Evolutionary conservation across 441 rosid genomes (phyloP).

Genomic region (Adansonia madagascariensis): DNA sequence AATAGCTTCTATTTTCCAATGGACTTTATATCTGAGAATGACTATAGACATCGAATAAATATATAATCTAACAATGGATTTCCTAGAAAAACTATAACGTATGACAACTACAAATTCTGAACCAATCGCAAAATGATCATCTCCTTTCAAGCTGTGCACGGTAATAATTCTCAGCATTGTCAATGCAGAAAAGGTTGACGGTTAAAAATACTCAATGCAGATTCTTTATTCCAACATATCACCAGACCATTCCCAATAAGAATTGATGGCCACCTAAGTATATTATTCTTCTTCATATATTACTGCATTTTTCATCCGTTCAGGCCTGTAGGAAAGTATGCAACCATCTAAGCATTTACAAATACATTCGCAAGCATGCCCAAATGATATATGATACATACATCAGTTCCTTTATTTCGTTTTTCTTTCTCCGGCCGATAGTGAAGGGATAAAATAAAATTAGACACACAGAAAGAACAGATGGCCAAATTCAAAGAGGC

Average conservation of each 20-base stretch:
- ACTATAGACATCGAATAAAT: neutral
- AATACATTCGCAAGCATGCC: neutral
- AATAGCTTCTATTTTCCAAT: neutral
- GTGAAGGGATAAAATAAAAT: neutral
- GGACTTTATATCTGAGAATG: neutral
- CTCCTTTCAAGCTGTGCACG: neutral
- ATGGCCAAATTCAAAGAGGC: neutral
- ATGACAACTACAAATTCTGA: neutral
- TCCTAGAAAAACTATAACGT: neutral
- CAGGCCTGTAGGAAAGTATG: neutral
- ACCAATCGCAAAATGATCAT: neutral
- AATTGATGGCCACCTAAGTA: too few relatives aligned
- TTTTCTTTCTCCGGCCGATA: neutral
- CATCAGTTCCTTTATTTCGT: neutral
- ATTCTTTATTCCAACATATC: neutral
- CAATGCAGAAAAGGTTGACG: neutral
- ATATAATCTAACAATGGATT: neutral
- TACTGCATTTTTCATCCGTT: neutral
- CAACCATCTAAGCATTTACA: neutral
- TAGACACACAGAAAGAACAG: neutral
- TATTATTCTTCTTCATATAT: neutral
- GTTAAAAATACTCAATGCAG: neutral
- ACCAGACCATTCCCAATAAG: neutral
- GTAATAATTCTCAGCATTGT: neutral
- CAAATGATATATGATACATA: neutral